Base-by-base conservation (phyloP, 2,329 filamentous ascomycete genomes). In the Fusarium sp. region DNA sequence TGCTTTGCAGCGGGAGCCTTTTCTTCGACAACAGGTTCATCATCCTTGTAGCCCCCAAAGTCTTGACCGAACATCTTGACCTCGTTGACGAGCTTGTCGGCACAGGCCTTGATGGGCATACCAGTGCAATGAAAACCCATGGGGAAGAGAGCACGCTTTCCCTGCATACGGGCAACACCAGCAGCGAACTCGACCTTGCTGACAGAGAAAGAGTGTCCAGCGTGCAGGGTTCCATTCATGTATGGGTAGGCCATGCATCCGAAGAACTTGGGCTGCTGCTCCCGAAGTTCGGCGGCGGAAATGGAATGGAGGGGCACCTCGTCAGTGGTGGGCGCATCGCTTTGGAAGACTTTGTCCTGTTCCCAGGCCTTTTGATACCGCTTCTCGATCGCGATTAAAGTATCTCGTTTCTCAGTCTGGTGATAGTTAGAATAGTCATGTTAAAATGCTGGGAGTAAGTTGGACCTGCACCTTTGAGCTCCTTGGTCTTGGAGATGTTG, bases 91-190 rank as follows among this genome's bases (percentile, higher is more conserved):
- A 99, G 88, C 85, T 98, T 98, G 84, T 99, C 95, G 56, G 96
- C 94, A 76, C 93, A 97, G 8, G 96, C 94, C 82, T 98, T 98
- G 85, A 99, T 99, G 44, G 94, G 94, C 91, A 99, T 97, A 74
- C 96, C 96, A 0, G 95, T 98, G 82, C 81, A 82, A 85, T 99
- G 96, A 84, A 94, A 99, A 31, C 95, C 96, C 77, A 96, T 91
- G 59, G 96, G 96, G 79, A 96, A 98, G 54, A 98, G 85, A 59
- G 91, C 86, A 54, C 91, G 87, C 84, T 95, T 95, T 76, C 96
- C 96, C 79, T 94, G 89, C 93, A 98, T 97, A 57, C 95, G 88
- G 46, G 92, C 91, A 77, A 93, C 94, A 42, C 95, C 93, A 24
- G 92, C 89, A 60, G 90, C 91, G 80, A 98, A 99, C 82, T 99